Base-by-base conservation (phyloP, 2,329 filamentous ascomycete genomes). In the Coniella vitis region DNA sequence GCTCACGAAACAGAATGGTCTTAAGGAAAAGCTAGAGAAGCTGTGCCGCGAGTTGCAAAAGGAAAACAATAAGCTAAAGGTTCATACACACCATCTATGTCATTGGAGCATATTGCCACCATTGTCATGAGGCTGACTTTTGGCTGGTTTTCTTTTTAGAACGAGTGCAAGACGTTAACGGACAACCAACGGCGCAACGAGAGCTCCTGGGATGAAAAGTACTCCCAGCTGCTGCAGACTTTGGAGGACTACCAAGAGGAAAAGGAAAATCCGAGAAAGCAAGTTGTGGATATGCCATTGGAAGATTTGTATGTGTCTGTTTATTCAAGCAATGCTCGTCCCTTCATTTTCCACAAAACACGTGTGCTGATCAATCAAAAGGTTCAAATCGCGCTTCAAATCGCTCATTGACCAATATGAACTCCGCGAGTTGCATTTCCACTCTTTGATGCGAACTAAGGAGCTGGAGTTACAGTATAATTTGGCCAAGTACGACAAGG, bases 21-120 rank as follows among this genome's bases (percentile, higher is more conserved):
- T 97, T 63, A 96, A 95, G 66, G 90, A 97, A 65, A 97, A 97
- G 69, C 74, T 98, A 39, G 93, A 98, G 69, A 98, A 97, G 65
- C 74, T 98, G 29, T 96, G 90, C 60, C 78, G 93, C 49, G 93
- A 98, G 66, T 76, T 98, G 48, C 93, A 94, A 53, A 87, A 91
- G 60, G 93, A 98, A 63, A 98, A 98, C 67, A 97, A 97, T 69
- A 94, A 95, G 70, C 82, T 98, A 56, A 97, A 97, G 84, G 88
- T 93, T 68, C 58, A 71, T 64, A 34, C 22, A 39, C 54, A 31
- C 52, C 44, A 49, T 17, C 3, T 21, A n/a, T 7, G 19, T 34
- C 38, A 25, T 9, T n/a, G 29, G 38, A 14, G 7, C 29, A 4
- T 16, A 13, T n/a, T 46, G 36, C 4, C 36, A 13, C 20, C 34